Evolutionary conservation across 2,329 filamentous ascomycete genomes (phyloP), one percentile per base, ranked within the genome.

Genomic region (Botrytis elliptica): DNA sequence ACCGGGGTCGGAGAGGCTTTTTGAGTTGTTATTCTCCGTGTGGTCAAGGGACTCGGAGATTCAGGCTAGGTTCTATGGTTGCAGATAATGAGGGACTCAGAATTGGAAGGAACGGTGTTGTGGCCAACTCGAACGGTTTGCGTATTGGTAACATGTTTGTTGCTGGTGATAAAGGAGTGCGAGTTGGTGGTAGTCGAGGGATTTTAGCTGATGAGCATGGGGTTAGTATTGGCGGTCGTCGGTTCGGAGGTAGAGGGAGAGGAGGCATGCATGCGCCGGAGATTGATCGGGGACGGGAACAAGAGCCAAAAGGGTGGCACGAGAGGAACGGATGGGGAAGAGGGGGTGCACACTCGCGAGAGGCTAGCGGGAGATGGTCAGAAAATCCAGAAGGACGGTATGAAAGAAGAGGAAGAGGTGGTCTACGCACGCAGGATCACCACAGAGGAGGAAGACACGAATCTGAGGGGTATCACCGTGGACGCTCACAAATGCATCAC

Each of bases 101-200:
- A 46, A 66, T 73, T 52, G 72, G 74, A 36, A 68, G 42, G 59
- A 73, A 71, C 60, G 72, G 72, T 40, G 73, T 79, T 10, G 76
- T 78, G 69, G 78, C 79, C 44, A 76, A 79, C 69, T 74, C 70
- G 36, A 74, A 75, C 4, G 78, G 82, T 5, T 75, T 78, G 52
- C 69, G 77, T 20, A 77, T 79, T 67, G 76, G 76, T 25, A 74
- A 71, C 10, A 52, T 66, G 52, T 46, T 74, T 16, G 33, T 84
- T 1, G 82, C 85, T 52, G 84, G 86, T 75, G 80, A 80, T 25
- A 81, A 81, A 42, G 84, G 84, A 7, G 82, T 86, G 52, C 80
- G 81, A 46, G 52, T 81, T 65, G 80, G 76, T 46, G 76, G 77
- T 22, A 64, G 70, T 22, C 70, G 76, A 59, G 77, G 77, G 3